phyloP scores from a whole-genome alignment of 2,329 filamentous ascomycete genomes.

The Chalaropsis thielavioides region DNA sequence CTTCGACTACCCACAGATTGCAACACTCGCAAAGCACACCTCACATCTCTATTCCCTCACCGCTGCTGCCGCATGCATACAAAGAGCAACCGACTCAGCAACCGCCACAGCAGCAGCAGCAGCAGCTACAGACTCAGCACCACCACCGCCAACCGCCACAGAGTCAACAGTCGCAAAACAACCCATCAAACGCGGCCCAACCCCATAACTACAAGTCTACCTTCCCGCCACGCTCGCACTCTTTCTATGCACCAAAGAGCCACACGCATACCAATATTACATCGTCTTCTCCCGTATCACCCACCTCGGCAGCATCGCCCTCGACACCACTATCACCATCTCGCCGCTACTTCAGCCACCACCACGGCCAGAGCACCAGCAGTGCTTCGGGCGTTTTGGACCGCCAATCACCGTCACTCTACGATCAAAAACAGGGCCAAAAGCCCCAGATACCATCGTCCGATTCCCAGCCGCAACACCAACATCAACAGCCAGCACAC shows the following conservation, averaged over 20 bases:
- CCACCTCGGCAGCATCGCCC: conserved; percentile 8
- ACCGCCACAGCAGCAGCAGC: neutral
- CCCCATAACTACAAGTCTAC: neutral
- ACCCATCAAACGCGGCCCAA: neutral
- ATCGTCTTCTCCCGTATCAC: conserved; percentile 11
- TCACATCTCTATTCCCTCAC: conserved; percentile 10
- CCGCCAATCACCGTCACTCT: neutral
- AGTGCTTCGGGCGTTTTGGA: neutral
- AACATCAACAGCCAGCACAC: conserved; percentile 2
- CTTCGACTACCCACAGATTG: conserved; percentile 3
- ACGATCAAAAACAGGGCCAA: no score
- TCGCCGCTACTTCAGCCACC: conserved; percentile 12
- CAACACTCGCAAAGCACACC: conserved; percentile 16
- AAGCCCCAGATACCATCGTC: no score
- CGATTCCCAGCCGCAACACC: neutral
- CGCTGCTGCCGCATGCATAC: neutral
- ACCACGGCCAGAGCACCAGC: conserved; percentile 6
- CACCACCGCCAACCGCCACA: neutral
- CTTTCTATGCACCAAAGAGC: conserved; percentile 11
- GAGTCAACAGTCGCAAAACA: neutral
- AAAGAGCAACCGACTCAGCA: neutral
- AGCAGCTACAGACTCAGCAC: neutral
- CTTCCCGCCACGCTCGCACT: conserved; percentile 14
- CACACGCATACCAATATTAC: neutral
- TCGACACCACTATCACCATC: conserved; percentile 5